Base-by-base conservation (phyloP, 2,329 filamentous ascomycete species). In the Diaporthe sp. region DNA sequence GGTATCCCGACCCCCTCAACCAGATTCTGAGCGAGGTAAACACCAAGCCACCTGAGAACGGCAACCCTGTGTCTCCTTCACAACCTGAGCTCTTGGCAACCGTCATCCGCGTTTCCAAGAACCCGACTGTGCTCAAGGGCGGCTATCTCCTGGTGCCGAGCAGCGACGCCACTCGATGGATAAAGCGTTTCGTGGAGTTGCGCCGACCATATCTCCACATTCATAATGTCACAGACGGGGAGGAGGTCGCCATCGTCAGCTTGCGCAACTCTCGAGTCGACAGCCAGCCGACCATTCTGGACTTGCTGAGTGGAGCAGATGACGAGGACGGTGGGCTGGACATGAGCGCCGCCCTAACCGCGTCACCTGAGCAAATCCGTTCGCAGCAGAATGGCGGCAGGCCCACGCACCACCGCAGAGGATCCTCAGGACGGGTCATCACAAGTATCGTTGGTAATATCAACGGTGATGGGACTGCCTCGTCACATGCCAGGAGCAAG, bases 161-260 rank as follows among this genome's bases (percentile, higher is more conserved):
- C 80, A 92, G 92, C 72, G 93, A 94, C 71, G 94, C 92, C 47
- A 94, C 92, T 30, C 91, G 93, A 75, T 99, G 97, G 97, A 90
- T 97, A 37, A 94, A 96, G 79, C 92, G 96, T 55, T 98, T 97
- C 80, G 94, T 98, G 66, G 97, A 99, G 84, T 89, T 99, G 37
- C 91, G 97, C 42, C 90, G 94, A 70, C 97, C 97, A 0, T 99
- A 98, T 81, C 88, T 99, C 70, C 95, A 98, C 82, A 91, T 99
- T 47, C 94, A 98, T 84, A 94, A 91, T 32, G 92, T 93, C 0
- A 91, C 92, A 0, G 94, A 97, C 53, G 96, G 96, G 25, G 97
- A 98, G 78, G 96, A 98, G 83, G 89, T 98, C 59, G 94, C 93
- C 71, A 92, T 97, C 13, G 94, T 98, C 78, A 97, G 96, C 81